Evolutionary conservation across 2,329 filamentous ascomycete species (phyloP).

Genomic region (Paraphaeosphaeria sporulosa): DNA sequence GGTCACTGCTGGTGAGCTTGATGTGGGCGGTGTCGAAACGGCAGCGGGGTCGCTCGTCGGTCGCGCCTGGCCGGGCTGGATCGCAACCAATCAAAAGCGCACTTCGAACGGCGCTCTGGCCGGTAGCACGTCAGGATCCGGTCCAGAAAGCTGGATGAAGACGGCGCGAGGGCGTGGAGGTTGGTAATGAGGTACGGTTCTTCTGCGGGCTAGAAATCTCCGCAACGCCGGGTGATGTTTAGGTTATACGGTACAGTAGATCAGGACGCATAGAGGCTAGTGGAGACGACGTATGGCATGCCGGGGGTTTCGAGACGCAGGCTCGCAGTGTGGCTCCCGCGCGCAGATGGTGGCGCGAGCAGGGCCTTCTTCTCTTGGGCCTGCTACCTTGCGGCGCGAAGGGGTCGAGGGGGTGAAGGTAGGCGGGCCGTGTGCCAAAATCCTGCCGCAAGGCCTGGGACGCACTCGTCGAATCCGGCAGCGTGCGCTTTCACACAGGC

Average conservation of each 20-base stretch:
- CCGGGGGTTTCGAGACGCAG: slow-evolving; percentile 33
- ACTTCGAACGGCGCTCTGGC: slow-evolving; percentile 29
- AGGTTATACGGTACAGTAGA: slow-evolving; percentile 47
- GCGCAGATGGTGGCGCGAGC: slow-evolving; percentile 36
- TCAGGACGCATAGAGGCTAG: slow-evolving; percentile 46
- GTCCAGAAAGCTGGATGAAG: slow-evolving; percentile 23
- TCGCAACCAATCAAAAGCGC: slow-evolving; percentile 36
- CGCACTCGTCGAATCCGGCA: slow-evolving; percentile 3
- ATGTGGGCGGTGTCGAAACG: slow-evolving; percentile 16
- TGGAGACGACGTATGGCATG: slow-evolving; percentile 44
- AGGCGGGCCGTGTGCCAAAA: slow-evolving; percentile 20
- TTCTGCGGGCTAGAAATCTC: slow-evolving; percentile 43
- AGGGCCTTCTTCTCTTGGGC: slow-evolving; percentile 18
- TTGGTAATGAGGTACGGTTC: slow-evolving; percentile 33
- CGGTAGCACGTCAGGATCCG: slow-evolving; percentile 20
- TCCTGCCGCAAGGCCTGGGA: slow-evolving; percentile 18
- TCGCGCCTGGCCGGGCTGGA: slow-evolving; percentile 35
- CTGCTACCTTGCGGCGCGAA: slow-evolving; percentile 28
- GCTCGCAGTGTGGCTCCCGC: slow-evolving; percentile 48
- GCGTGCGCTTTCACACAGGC: slow-evolving; percentile 25
- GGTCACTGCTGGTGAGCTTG: slow-evolving; percentile 3
- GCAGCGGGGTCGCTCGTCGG: slow-evolving; percentile 47
- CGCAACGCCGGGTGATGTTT: slow-evolving; percentile 43
- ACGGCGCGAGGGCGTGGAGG: slow-evolving; percentile 27
- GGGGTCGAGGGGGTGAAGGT: slow-evolving; percentile 31